Conservation (phyloP, 441 rosid species). For the Syzygium malaccense region DNA sequence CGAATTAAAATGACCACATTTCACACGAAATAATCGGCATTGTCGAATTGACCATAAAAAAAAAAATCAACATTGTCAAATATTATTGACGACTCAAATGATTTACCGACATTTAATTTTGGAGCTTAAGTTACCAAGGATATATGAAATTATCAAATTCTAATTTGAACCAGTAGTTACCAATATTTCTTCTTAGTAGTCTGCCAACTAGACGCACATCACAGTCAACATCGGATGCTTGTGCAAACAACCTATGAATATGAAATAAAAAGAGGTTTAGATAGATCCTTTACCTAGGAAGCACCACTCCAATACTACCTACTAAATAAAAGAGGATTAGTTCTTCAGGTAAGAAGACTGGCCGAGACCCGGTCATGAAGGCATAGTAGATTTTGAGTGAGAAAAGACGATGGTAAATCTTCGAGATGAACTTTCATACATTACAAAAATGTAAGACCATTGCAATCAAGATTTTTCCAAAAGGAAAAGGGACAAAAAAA, state of each 20-base stretch:
- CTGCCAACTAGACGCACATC: not conserved
- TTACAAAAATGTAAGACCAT: not conserved
- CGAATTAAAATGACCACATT: not conserved
- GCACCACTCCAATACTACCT: not conserved
- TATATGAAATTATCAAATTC: not conserved
- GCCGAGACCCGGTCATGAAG: not conserved
- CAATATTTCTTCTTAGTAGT: not conserved
- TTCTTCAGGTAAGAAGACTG: not conserved
- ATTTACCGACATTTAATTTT: not conserved
- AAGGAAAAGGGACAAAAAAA: not conserved
- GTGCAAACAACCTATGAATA: not conserved
- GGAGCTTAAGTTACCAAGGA: not conserved
- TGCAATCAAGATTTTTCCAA: not conserved
- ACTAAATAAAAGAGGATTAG: not conserved
- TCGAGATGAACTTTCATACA: not conserved
- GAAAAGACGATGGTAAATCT: not conserved
- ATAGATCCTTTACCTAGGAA: not conserved
- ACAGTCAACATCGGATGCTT: not conserved
- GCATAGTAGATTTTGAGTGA: not conserved
- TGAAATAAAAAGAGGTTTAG: not conserved
- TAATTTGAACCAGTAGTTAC: not conserved
- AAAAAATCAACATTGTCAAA: not conserved
- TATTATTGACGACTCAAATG: not conserved
- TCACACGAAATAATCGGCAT: not conserved
- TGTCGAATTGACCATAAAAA: too few relatives aligned